Base-by-base conservation (phyloP, 1,284 basidiomycete species). In the Austroboletus sp. region DNA sequence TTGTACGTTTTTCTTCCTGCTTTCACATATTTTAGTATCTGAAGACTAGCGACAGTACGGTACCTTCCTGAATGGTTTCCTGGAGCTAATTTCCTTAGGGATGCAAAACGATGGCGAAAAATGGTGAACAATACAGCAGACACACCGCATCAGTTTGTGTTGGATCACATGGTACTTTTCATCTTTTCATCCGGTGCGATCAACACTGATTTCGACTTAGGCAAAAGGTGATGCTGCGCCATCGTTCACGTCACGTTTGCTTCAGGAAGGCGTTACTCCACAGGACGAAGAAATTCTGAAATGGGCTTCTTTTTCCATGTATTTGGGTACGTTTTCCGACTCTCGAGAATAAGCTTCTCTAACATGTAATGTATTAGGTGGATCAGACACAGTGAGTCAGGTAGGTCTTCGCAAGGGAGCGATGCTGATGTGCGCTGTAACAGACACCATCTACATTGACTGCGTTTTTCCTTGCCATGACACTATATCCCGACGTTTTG, bases 61-160 rank as follows among this genome's bases (percentile, higher is more conserved):
- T 48, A 66, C 35, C 42, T 75, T 6, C 75, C 74, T 0, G 66
- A 69, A 41, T 76, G 74, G 19, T 19, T 19, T 19, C 19, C 76
- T 21, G 74, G 74, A 1, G 62, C 66, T 26, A 62, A 65, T 0
- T 76, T 76, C 54, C 63, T 71, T 53, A 56, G 60, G 19, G 63
- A 61, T 4, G 71, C 71, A 0, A 53, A 58, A 5, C 47, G 53
- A 9, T 75, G 70, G 69, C 58, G 59, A 13, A 49, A 60, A 44
- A 57, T 63, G n/a, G n/a, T n/a, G n/a, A n/a, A n/a, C n/a, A n/a
- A n/a, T n/a, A n/a, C n/a, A n/a, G n/a, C n/a, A n/a, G 4, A 62
- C 67, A 0, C 45, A 2, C 19, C 19, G 19, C 19, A 19, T 19
- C 19, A 19, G 19, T 19, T 19, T 19, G 19, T 19, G 3, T 19